These are phyloP conservation scores for Babesia sp. DNA, from an alignment of 169 alveolate genomes.

Conservation along the genomic window DNA sequence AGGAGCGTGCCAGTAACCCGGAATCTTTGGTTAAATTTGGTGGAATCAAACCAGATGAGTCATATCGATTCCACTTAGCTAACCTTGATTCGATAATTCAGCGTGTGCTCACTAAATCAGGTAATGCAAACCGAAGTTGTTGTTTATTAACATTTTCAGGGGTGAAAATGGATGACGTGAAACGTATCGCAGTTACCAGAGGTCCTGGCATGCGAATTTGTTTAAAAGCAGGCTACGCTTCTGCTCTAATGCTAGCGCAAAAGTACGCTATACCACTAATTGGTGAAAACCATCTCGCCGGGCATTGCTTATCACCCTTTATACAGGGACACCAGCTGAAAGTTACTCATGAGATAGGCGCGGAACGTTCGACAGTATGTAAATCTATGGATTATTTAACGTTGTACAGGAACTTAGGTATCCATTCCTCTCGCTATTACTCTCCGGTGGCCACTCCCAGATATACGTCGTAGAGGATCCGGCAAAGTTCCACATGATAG, in stretches of 20 bases:
- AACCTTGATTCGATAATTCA: slow-evolving; percentile 29
- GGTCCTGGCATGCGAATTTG: slow-evolving; percentile 76
- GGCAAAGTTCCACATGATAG: slow-evolving; percentile 44
- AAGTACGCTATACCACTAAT: slow-evolving; percentile 39
- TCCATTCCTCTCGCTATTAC: slow-evolving; percentile 65
- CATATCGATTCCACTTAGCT: slow-evolving; percentile 32
- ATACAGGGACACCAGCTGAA: slow-evolving; percentile 45
- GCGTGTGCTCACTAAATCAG: slow-evolving; percentile 49
- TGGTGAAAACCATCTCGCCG: slow-evolving; percentile 64
- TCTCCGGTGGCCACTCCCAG: slow-evolving; percentile 78
- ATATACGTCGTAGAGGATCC: slow-evolving; percentile 65
- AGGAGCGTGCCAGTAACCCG: slow-evolving; percentile 50
- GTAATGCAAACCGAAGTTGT: slow-evolving; percentile 9
- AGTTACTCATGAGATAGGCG: not conserved
- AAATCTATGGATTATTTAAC: not conserved
- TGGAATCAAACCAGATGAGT: slow-evolving; percentile 64
- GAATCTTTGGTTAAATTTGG: slow-evolving; percentile 61
- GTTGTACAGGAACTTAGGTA: slow-evolving; percentile 35
- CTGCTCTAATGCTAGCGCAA: slow-evolving; percentile 32
- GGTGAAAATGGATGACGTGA: slow-evolving; percentile 32
- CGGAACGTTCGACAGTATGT: slow-evolving; percentile 8
- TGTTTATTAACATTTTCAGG: not conserved
- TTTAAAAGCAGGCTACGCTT: slow-evolving; percentile 68
- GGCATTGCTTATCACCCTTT: slow-evolving; percentile 61
- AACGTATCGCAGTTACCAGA: slow-evolving; percentile 64